Evolutionary conservation across 2,329 filamentous ascomycete species (phyloP).

Genomic region (Aspergillus floridensis): DNA sequence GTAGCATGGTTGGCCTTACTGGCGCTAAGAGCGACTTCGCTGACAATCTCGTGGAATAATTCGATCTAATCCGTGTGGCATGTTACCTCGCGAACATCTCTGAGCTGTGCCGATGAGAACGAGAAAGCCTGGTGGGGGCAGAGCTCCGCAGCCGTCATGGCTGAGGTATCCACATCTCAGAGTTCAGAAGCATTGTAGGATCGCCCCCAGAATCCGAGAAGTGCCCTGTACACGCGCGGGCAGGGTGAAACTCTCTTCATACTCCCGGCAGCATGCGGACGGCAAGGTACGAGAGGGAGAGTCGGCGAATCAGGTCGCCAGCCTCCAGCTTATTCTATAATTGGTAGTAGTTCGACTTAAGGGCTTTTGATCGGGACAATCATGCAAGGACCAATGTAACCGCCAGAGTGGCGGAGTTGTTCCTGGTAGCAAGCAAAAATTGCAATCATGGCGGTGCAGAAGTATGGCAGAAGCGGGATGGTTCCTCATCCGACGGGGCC

Average conservation of each 20-base stretch:
- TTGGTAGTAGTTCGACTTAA: not conserved
- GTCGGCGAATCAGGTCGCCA: slow-evolving; percentile 4
- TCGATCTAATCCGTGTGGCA: not conserved
- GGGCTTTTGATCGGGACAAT: not conserved
- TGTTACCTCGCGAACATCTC: not conserved
- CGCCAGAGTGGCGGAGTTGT: not conserved
- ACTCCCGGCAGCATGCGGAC: not conserved
- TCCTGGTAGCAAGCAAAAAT: not conserved
- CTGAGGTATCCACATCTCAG: not conserved
- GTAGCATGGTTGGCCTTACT: not conserved
- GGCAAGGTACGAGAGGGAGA: not conserved
- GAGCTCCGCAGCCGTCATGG: not conserved
- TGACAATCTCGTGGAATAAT: not conserved
- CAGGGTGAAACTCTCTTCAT: slow-evolving; percentile 10
- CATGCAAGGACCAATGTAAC: not conserved
- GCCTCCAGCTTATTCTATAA: not conserved
- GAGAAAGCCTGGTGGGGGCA: not conserved
- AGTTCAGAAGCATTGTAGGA: slow-evolving; percentile 2
- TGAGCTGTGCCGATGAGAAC: not conserved
- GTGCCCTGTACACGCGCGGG: slow-evolving; percentile 11
- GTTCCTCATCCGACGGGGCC: not conserved
- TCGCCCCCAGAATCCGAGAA: not conserved
- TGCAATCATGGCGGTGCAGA: not conserved
- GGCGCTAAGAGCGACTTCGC: not conserved
- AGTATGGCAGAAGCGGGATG: not conserved